phyloP scores from a whole-genome alignment of 139 green algal genomes.

The Ettlia oleoabundans region DNA sequence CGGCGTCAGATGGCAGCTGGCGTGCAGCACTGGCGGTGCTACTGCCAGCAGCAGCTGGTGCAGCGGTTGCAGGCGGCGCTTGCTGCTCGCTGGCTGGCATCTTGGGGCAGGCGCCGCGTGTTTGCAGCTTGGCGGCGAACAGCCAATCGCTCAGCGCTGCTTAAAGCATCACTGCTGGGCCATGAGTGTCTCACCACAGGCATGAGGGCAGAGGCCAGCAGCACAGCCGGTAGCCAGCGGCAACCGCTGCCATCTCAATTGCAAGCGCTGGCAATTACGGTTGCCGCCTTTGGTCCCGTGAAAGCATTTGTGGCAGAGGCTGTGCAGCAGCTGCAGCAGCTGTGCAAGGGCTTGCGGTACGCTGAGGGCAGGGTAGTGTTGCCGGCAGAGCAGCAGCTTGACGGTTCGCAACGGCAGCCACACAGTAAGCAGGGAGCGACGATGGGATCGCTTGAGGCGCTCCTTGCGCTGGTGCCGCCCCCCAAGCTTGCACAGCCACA shows the following conservation, averaged over 20 bases:
- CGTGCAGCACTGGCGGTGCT: slow-evolving; percentile 23
- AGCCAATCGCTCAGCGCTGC: slow-evolving; percentile 1
- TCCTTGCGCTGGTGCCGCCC: neutral
- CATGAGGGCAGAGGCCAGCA: neutral
- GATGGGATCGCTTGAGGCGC: slow-evolving; percentile 1
- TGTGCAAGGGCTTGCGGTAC: slow-evolving; percentile 14
- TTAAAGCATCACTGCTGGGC: slow-evolving; percentile 8
- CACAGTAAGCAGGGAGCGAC: neutral
- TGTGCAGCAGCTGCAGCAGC: neutral
- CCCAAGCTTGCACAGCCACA: neutral
- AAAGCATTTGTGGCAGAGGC: slow-evolving; percentile 27
- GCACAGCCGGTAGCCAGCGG: neutral
- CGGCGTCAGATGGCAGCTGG: neutral
- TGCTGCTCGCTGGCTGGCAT: slow-evolving; percentile 13
- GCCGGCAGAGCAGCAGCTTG: neutral
- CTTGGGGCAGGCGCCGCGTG: slow-evolving; percentile 4
- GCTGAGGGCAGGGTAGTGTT: neutral
- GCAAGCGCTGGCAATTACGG: slow-evolving; percentile 1
- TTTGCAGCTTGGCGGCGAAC: slow-evolving; percentile 4
- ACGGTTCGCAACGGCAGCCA: neutral
- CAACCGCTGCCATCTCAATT: neutral
- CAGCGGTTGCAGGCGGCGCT: slow-evolving; percentile 19
- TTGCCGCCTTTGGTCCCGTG: slow-evolving; percentile 3
- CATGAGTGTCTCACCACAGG: neutral
- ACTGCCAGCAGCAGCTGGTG: slow-evolving; percentile 29